Base-by-base conservation (phyloP, 1,284 basidiomycete genomes). In the Pyrrhoderma noxium region DNA sequence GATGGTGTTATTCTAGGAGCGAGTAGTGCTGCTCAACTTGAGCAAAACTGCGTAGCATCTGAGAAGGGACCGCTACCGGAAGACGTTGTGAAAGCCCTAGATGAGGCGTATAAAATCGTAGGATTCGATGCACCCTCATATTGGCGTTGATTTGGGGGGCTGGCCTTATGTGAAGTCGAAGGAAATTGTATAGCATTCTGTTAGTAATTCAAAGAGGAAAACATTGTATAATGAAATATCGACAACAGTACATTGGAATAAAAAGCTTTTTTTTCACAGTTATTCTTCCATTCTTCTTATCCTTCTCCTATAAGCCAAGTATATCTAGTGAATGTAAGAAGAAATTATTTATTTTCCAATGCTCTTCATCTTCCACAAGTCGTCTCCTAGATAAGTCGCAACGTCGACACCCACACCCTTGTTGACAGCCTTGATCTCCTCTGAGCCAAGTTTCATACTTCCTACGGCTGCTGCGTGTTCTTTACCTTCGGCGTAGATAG, bases 401-500 rank as follows among this genome's bases (percentile, higher is more conserved):
- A 89, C 87, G 68, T 98, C 94, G 19, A 98, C 90, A 0, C 84
- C 95, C 37, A 93, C 78, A 37, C 84, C 92, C 69, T 97, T 98
- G 63, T 93, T 96, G 23, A 91, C 72, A 65, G 75, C 79, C 66
- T 82, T 80, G 66, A 99, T 95, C 48, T 98, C 93, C 61, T 93
- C 92, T 25, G 91, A 90, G 45, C 77, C 72, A 58, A 94, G 70
- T 65, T 89, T 88, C 57, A 87, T 82, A 53, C 93, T 71, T 2
- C 96, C 96, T 51, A 99, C 79, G 0, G 85, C 95, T 27, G 91
- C 82, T 0, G 94, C 85, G 60, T 93, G 83, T 58, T 94, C 88
- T 69, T 99, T 99, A n/a, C 94, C 95, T 67, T 99, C 93, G 14
- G 93, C 92, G 59, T 85, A 76, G 52, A 99, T 86, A 1, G 89